Percentiles rank a stretch among this genome's conserved stretches.
Conservation (phyloP, 306 rosid genomes). For the Cucurbita moschata region DNA sequence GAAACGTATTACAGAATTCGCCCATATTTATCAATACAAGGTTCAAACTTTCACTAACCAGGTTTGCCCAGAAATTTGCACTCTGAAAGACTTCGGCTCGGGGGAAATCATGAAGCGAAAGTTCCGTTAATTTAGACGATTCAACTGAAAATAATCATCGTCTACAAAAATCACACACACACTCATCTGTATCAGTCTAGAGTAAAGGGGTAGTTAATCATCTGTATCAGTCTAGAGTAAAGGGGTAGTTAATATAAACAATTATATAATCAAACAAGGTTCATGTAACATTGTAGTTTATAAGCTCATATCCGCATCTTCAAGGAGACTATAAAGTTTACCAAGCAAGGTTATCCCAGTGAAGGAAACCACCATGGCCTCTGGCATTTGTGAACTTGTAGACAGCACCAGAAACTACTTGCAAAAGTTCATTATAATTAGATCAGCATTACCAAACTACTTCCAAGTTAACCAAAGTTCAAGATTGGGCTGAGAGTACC, state of each 20-base stretch:
- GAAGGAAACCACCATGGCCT: conserved; percentile 91
- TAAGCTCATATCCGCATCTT: background rate
- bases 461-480: background rate
- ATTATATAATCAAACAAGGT: background rate
- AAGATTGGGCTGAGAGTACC: conserved; percentile 25
- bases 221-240: background rate
- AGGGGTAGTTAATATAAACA: background rate
- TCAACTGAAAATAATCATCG: background rate
- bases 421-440: conserved; percentile 4
- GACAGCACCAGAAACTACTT: conserved; percentile 55
- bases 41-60: background rate
- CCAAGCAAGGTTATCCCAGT: conserved; percentile 65
- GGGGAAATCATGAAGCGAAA: background rate
- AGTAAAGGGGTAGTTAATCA: background rate
- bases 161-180: background rate
- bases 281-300: background rate
- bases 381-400: conserved; percentile 58
- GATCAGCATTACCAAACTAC: background rate
- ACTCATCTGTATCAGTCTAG: background rate
- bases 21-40: background rate
- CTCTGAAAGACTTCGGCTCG: background rate
- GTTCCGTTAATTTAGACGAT: background rate
- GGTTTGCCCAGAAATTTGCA: background rate
- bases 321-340: conserved; percentile 12
- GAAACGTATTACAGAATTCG: background rate